Percentiles rank a stretch among this genome's conserved stretches.
Conservation (phyloP, 192 early-diverging fungal genomes). For the Borealophlyctis nickersoniae region DNA sequence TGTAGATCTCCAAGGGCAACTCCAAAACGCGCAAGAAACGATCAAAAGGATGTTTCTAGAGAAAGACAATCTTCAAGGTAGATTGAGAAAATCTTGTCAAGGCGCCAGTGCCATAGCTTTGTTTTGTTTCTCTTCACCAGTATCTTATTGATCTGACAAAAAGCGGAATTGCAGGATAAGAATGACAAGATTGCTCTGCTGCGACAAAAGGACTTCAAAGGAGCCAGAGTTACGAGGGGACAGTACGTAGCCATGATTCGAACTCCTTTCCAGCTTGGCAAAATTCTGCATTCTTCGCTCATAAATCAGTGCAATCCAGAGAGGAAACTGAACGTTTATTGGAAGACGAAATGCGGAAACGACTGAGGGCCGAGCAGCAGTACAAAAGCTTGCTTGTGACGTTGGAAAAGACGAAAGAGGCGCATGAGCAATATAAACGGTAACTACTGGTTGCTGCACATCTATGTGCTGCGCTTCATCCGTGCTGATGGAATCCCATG, state of each 20-base stretch:
- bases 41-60: neutral
- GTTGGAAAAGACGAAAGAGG: constrained; percentile 18
- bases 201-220: constrained; percentile 23
- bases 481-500: too few species aligned
- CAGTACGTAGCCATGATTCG: constrained; percentile 23
- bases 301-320: constrained; percentile 18
- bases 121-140: neutral
- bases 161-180: constrained; percentile 40
- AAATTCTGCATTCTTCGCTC: neutral
- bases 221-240: constrained; percentile 14
- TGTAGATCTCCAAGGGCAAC: neutral
- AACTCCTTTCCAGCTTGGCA: neutral
- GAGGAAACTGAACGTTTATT: constrained; percentile 45
- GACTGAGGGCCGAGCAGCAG: constrained; percentile 31
- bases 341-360: constrained; percentile 35
- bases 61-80: constrained; percentile 20
- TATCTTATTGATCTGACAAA: too few species aligned
- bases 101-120: neutral
- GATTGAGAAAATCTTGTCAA: neutral
- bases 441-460: constrained; percentile 1
- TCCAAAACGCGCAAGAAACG: neutral
- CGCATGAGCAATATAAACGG: constrained; percentile 26
- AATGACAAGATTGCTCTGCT: constrained; percentile 42
- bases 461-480: too few species aligned
- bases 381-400: constrained; percentile 7